Base-by-base conservation (phyloP, 2,329 filamentous ascomycete species). In the Epichloe typhina region DNA sequence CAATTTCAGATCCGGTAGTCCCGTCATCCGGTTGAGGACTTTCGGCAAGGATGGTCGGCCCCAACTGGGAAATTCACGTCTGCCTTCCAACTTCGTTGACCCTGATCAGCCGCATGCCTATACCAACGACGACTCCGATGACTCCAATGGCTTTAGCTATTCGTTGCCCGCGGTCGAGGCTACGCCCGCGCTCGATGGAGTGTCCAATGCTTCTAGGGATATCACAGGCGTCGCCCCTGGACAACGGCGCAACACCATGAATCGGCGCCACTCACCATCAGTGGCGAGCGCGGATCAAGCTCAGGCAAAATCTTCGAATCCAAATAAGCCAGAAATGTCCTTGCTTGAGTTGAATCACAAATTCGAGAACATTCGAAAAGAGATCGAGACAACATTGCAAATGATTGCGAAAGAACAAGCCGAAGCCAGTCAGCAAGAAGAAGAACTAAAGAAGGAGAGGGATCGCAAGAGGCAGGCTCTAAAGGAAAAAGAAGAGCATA, bases 401-500 rank as follows among this genome's bases (percentile, higher is more conserved):
- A 79, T 88, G 60, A 83, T 86, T 23, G 72, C 75, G 17, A 85
- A 80, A 50, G 86, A 90, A 55, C 82, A 87, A 51, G 79, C 80
- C 38, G 86, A 91, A 49, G 81, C 80, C 53, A 79, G 79, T 56
- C 71, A 75, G n/a, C 69, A 79, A 49, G 69, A 87, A 56, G 77
- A 80, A 39, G 80, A 86, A 43, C 64, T 95, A 35, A 80, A 83
- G 50, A 82, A 82, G 52, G 88, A 95, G 59, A 84, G 88, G 53
- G 87, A 94, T 57, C 78, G 84, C 47, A 82, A 95, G 64, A 83
- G 79, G 59, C 83, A 84, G 54, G 76, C 83, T 19, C 74, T 93
- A 50, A 93, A 87, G 63, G 88, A 95, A 61, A 95, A 94, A 65
- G 91, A 97, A 56, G 88, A 94, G 60, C 86, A 83, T 47, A 96